Base-by-base conservation (phyloP, 768 basidiomycete genomes). In the Gymnopilus dilepis region DNA sequence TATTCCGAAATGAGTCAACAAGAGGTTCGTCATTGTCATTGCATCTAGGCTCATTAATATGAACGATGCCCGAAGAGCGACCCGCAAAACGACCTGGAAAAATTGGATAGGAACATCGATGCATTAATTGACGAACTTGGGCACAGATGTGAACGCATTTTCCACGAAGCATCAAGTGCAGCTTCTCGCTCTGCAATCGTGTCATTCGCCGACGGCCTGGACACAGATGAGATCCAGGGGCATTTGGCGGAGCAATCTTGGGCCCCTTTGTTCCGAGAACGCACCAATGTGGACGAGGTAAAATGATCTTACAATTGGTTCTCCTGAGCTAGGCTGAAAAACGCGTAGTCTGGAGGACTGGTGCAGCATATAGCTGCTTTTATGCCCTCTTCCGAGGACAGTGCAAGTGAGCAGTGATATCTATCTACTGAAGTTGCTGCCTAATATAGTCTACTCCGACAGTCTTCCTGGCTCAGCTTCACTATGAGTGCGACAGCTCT, bases 71-170 rank as follows among this genome's bases (percentile, higher is more conserved):
- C 58, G 28, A 41, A 89, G 85, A 78, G 77, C 65, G 73, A 80
- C 56, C 70, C 73, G 58, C 78, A 78, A 51, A 82, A 78, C 55
- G 82, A 89, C 69, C 70, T 86, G 61, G 81, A 80, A 59, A 78
- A 82, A 74, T 69, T 90, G 63, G 86, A 89, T 75, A 83, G 84
- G 72, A 92, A 91, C 75, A 77, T 93, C 68, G 85, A 87, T 64
- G 82, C 80, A 28, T 79, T 92, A 66, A 73, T 87, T 51, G 82
- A 85, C 66, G 86, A 88, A 70, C 75, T 91, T 66, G 86, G 86
- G 47, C 73, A 68, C 65, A 78, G 81, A 63, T 90, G 90, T 76
- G 83, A 85, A 62, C 75, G 75, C 70, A 74, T 90, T 59, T 92
- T 92, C 74, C 76, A 74, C 64, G 80, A 82, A 67, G 89, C 87